Conservation (phyloP, 129 eudicot species). For the Escallonia rubra region DNA sequence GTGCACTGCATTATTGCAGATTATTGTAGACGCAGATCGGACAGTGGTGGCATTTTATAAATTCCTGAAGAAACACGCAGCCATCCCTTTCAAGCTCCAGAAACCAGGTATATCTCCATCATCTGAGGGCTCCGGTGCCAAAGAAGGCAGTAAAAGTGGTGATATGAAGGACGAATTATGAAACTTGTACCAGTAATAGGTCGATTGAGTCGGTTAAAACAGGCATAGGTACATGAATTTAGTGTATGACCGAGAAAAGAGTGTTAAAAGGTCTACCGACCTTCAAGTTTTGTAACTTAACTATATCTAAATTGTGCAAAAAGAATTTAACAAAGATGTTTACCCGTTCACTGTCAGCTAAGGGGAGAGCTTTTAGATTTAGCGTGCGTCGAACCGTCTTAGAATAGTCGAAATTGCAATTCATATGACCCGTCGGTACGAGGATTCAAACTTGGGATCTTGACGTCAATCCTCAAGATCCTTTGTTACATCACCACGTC, state of each 20-base stretch:
- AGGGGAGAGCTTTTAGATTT: too few relatives aligned
- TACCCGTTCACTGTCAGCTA: too few relatives aligned
- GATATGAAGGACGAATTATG: conserved; percentile 60
- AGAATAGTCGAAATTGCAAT: too few relatives aligned
- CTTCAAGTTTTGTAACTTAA: conserved; percentile 4
- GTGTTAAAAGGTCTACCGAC: not conserved
- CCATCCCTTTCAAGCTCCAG: conserved; percentile 80
- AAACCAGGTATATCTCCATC: conserved; percentile 37
- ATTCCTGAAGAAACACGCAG: conserved; percentile 71
- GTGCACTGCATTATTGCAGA: conserved; percentile 32
- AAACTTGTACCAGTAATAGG: conserved; percentile 8
- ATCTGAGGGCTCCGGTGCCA: conserved; percentile 26
- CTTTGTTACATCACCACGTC: too few relatives aligned
- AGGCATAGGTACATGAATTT: conserved; percentile 4
- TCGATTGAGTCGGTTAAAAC: conserved; percentile 1
- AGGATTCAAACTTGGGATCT: too few relatives aligned
- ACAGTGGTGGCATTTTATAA: conserved; percentile 84
- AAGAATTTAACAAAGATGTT: not conserved
- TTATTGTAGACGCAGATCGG: conserved; percentile 62
- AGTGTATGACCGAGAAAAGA: not conserved
- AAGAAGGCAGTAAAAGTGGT: conserved; percentile 29
- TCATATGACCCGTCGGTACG: too few relatives aligned
- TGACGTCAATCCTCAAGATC: too few relatives aligned
- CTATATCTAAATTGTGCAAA: not conserved
- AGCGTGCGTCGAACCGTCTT: too few relatives aligned